These are phyloP conservation scores for Penicillium salamii DNA, from an alignment of 495 filamentous ascomycete genomes.

Conservation along the genomic window DNA sequence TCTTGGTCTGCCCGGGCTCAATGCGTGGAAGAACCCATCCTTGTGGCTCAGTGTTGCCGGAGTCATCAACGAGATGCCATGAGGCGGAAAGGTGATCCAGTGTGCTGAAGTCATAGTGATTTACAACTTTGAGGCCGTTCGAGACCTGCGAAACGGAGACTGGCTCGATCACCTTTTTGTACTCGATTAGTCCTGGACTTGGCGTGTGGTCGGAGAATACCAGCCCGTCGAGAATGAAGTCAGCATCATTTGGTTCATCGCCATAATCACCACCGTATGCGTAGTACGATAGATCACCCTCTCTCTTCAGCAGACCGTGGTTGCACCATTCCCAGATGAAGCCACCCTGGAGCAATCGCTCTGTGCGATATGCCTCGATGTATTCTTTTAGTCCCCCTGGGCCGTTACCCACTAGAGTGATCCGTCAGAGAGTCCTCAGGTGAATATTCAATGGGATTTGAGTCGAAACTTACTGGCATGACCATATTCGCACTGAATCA, in stretches of 20 bases:
- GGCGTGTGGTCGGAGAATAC: conserved; percentile 55
- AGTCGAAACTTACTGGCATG: conserved; percentile 41
- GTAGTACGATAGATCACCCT: conserved; percentile 50
- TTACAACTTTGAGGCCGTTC: conserved; percentile 41
- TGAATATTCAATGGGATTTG: no score
- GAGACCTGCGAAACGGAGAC: conserved; percentile 28
- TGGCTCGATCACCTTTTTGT: conserved; percentile 61
- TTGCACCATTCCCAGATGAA: conserved; percentile 76
- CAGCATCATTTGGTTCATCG: conserved; percentile 61
- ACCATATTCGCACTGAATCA: conserved; percentile 65
- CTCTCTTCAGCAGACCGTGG: conserved; percentile 58
- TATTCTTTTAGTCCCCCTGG: conserved; percentile 67
- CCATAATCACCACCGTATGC: conserved; percentile 64
- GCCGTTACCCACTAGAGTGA: conserved; percentile 64
- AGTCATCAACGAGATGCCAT: conserved; percentile 42
- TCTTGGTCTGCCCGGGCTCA: conserved; percentile 1
- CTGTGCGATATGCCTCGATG: conserved; percentile 53
- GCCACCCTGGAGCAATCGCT: conserved; percentile 61
- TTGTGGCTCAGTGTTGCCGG: conserved; percentile 23
- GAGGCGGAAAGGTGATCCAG: conserved; percentile 48
- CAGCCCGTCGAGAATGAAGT: conserved; percentile 68
- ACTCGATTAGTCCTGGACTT: conserved; percentile 56
- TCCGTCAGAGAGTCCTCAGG: conserved; percentile 33
- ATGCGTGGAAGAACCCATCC: conserved; percentile 3
- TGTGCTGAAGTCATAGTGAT: conserved; percentile 52